Base-by-base conservation (phyloP, 345 rosid genomes). In the Theobroma cacao region DNA sequence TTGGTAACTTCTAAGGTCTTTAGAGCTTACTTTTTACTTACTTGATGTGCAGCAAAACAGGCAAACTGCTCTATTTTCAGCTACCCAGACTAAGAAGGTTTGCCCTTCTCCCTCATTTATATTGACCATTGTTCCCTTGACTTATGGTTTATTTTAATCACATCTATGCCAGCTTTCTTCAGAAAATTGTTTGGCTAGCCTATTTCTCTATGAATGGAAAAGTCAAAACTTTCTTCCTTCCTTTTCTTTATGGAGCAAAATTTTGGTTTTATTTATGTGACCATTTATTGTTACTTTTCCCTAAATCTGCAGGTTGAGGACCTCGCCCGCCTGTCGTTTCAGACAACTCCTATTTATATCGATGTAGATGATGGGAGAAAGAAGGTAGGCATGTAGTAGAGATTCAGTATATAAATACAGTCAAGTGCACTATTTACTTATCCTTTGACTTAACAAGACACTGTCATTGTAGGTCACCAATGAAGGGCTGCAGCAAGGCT, bases 1-100 rank as follows among this genome's bases (percentile, higher is more conserved):
- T 40, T 41, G 10, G 72, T 28, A 64, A 64, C 47, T 28, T 56
- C 17, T 75, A 36, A 56, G 41, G 76, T 34, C n/a, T 74, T 58
- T 68, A 75, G 66, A 74, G 79, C 82, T 87, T 76, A 87, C 66
- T 76, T 45, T 22, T 60, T 67, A 56, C 17, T 41, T 34, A 70
- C 9, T 81, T 58, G 41, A 75, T 80, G 77, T 85, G 90, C 86
- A 86, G 90, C 92, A 96, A 98, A 87, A 86, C 79, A 92, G 98
- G 82, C 99, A 94, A 88, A 92, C 99, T 2, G 98, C 99, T 36
- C 84, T 97, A 68, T 97, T 97, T 86, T 97, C 99, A 58, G 99
- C 98, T 63, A 97, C 99, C 34, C 98, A 97, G 81, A 93, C 99
- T 12, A 88, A 90, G 67, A 91, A 97, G 98, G 99, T 97, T 40